These are phyloP conservation scores for Alloascoidea africana DNA, from an alignment of 805 yeast species.

Conservation along the genomic window DNA sequence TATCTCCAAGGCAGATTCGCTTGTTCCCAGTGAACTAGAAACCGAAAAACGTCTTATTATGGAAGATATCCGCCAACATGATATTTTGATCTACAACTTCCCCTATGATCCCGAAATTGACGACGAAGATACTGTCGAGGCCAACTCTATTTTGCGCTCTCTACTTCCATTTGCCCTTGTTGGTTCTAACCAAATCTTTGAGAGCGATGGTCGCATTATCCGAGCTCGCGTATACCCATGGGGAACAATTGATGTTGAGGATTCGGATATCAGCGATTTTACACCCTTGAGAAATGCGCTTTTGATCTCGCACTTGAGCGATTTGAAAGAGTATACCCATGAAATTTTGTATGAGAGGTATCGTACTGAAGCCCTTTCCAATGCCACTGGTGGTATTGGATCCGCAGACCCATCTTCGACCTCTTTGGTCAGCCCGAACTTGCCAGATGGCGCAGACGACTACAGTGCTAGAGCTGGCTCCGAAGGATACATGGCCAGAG, in stretches of 20 bases:
- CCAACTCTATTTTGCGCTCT: slow-evolving; percentile 23
- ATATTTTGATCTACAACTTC: slow-evolving; percentile 60
- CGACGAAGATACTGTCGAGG: slow-evolving; percentile 21
- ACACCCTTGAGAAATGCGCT: slow-evolving; percentile 65
- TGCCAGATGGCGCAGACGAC: slow-evolving; percentile 7
- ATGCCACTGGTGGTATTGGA: slow-evolving; percentile 15
- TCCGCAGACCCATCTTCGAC: slow-evolving; percentile 8
- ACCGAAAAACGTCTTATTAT: slow-evolving; percentile 36
- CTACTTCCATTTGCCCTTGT: slow-evolving; percentile 50
- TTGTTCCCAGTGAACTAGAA: slow-evolving; percentile 49
- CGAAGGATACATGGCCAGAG: slow-evolving; percentile 44
- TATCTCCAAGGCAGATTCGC: slow-evolving; percentile 65
- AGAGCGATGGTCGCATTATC: slow-evolving; percentile 19
- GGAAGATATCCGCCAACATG: slow-evolving; percentile 38
- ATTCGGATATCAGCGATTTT: slow-evolving; percentile 68
- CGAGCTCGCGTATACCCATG: slow-evolving; percentile 49
- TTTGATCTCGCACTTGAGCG: slow-evolving; percentile 73
- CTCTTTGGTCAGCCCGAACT: slow-evolving; percentile 3
- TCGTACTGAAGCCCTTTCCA: slow-evolving; percentile 74
- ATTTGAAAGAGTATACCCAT: slow-evolving; percentile 78
- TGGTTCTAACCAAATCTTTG: slow-evolving; percentile 29
- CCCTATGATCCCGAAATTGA: slow-evolving; percentile 48
- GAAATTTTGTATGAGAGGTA: slow-evolving; percentile 79
- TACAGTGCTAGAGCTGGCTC: slow-evolving; percentile 20
- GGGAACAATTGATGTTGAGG: slow-evolving; percentile 55